Base-by-base conservation (phyloP, 768 basidiomycete species). In the Psilocybe azurescens region DNA sequence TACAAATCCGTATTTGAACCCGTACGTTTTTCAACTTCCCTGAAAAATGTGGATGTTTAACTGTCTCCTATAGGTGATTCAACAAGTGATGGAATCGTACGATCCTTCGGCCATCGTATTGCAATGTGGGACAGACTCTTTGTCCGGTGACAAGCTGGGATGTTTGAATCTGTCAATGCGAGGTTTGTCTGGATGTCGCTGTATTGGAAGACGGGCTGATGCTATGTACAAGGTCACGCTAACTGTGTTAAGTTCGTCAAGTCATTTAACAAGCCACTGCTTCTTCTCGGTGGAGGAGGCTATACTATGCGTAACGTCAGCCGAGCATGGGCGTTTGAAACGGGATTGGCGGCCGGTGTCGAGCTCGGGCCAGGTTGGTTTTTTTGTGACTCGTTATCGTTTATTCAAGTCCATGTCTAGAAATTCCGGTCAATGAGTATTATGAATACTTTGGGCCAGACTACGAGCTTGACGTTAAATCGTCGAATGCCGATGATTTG, bases 361-460 rank as follows among this genome's bases (percentile, higher is more conserved):
- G 95, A 99, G 74, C 85, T 99, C 13, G 90, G 88, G 18, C 83
- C 88, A 68, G 88, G 96, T 95, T 78, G 76, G 33, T n/a, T 33
- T 51, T 24, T 24, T 47, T 48, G 36, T n/a, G n/a, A 7, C 20
- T 36, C 38, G 59, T 38, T 55, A 48, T 7, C n/a, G 38, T 39
- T 53, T 48, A 28, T 36, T 58, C 16, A 63, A 24, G 1, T 36
- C 10, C 41, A 20, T 24, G 53, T 30, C 8, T 60, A 96, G 97
- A 94, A 72, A 97, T 99, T 57, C 97, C 97, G 2, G 90, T 96
- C 65, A 99, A 99, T 70, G 97, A 99, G 77, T 99, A 99, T 77
- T 99, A 96, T 71, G 97, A 99, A 72, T 99, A 99, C 75, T 99
- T 98, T 74, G 97, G 97, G 0, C 97, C 97, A 2, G 94, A 97